phyloP scores from a whole-genome alignment of 495 filamentous ascomycete species.

The Sphaerosporella brunnea region DNA sequence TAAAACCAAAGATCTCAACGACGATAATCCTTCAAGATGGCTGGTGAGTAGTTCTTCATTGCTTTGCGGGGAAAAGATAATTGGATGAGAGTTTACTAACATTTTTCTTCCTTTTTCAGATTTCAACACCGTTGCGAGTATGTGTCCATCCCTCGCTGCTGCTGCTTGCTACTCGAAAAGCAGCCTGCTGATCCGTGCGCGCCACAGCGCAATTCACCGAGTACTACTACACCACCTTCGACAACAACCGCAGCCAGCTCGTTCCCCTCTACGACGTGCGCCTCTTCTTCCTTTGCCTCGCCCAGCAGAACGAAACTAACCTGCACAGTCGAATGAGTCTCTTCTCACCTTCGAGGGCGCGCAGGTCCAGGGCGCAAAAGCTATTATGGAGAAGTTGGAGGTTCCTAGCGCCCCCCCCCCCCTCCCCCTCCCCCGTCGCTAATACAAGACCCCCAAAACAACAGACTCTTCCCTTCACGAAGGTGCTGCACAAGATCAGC shows the following conservation, averaged over 20 bases:
- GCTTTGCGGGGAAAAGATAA: too few relatives aligned
- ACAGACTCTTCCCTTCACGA: conserved; percentile 60
- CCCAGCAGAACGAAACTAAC: conserved; percentile 7
- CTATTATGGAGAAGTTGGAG: conserved; percentile 59
- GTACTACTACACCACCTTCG: conserved; percentile 82
- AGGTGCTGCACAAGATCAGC: conserved; percentile 50
- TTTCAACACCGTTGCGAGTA: too few relatives aligned
- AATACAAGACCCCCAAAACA: background rate
- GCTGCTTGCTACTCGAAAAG: too few relatives aligned
- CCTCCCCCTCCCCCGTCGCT: too few relatives aligned
- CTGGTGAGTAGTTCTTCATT: too few relatives aligned
- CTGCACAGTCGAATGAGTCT: conserved; percentile 52
- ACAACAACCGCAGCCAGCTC: conserved; percentile 43
- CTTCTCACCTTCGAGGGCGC: conserved; percentile 82
- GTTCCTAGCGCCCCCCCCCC: too few relatives aligned
- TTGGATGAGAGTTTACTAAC: too few relatives aligned
- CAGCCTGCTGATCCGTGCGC: conserved; percentile 7
- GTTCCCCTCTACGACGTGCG: conserved; percentile 47
- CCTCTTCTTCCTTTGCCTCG: conserved; percentile 22
- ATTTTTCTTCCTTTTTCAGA: too few relatives aligned
- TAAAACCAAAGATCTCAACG: too few relatives aligned
- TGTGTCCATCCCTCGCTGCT: too few relatives aligned
- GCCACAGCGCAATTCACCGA: conserved; percentile 59
- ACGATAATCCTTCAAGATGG: too few relatives aligned
- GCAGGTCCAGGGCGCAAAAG: conserved; percentile 37